A percentile compares a stretch with the other conserved stretches of the same genome.
These are phyloP conservation scores for Castanea mollissima DNA, from an alignment of 306 rosid species.

Conservation along the genomic window DNA sequence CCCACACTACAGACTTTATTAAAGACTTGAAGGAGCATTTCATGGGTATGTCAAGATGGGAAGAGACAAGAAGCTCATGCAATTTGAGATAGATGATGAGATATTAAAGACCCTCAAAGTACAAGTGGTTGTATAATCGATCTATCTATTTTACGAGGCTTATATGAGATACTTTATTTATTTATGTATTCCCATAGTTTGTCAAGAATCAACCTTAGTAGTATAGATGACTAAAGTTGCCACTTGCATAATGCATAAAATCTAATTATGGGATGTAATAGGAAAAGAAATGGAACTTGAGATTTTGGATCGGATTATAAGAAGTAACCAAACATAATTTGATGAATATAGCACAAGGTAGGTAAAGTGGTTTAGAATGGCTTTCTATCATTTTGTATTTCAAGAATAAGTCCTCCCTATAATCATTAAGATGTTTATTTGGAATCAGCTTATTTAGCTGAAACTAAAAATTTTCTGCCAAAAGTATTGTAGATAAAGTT, in stretches of 20 bases:
- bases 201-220: background rate
- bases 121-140: slow-evolving; percentile 61
- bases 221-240: background rate
- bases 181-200: background rate
- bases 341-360: background rate
- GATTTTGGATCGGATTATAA: background rate
- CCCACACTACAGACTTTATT: slow-evolving; percentile 52
- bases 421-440: no score
- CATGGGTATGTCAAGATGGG: slow-evolving; percentile 81
- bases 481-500: no score
- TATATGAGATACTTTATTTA: background rate
- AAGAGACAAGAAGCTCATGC: slow-evolving; percentile 68
- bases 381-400: no score
- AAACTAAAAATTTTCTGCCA: no score
- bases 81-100: slow-evolving; percentile 83
- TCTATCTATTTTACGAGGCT: background rate
- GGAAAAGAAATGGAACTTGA: background rate
- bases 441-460: no score
- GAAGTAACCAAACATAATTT: background rate
- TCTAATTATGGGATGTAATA: background rate
- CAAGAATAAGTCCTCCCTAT: no score
- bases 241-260: background rate
- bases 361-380: no score
- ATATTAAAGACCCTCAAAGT: slow-evolving; percentile 70
- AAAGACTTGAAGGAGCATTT: slow-evolving; percentile 77